Evolutionary conservation across 768 basidiomycete genomes (phyloP).

Genomic region (Floccularia luteovirens): DNA sequence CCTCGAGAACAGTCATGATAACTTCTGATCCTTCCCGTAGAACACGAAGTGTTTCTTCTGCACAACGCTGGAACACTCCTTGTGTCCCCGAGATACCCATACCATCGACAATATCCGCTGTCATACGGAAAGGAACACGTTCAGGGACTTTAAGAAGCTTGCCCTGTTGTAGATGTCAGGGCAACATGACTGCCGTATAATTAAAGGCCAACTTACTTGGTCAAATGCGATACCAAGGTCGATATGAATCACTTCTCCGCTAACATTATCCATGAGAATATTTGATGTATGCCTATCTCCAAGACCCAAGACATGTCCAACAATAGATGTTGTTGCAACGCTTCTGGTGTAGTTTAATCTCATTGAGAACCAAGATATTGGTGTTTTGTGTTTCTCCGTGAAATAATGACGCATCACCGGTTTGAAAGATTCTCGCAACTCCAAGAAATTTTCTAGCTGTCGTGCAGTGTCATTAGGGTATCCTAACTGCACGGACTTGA

Average conservation of each 20-base stretch:
- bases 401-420: constrained; percentile 96
- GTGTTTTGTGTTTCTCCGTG: constrained; percentile 81
- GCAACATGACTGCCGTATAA: too few species aligned
- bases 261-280: constrained; percentile 77
- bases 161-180: constrained; percentile 42
- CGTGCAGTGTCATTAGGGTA: constrained; percentile 19
- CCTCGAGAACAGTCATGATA: constrained; percentile 92
- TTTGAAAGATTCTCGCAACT: constrained; percentile 39
- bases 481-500: constrained; percentile 20
- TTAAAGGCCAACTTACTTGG: constrained; percentile 42
- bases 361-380: constrained; percentile 89
- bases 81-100: constrained; percentile 86
- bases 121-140: constrained; percentile 91
- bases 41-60: constrained; percentile 91
- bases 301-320: constrained; percentile 86
- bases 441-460: constrained; percentile 9
- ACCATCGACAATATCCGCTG: constrained; percentile 89
- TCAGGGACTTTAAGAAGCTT: constrained; percentile 75
- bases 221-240: constrained; percentile 97
- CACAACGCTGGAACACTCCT: constrained; percentile 92
- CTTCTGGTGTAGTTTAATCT: constrained; percentile 86
- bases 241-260: constrained; percentile 91
- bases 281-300: constrained; percentile 92
- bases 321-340: constrained; percentile 89
- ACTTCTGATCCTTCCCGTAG: constrained; percentile 78